Evolutionary conservation across 139 green algal genomes (phyloP).

Genomic region (Chlamydomonas asymmetrica): DNA sequence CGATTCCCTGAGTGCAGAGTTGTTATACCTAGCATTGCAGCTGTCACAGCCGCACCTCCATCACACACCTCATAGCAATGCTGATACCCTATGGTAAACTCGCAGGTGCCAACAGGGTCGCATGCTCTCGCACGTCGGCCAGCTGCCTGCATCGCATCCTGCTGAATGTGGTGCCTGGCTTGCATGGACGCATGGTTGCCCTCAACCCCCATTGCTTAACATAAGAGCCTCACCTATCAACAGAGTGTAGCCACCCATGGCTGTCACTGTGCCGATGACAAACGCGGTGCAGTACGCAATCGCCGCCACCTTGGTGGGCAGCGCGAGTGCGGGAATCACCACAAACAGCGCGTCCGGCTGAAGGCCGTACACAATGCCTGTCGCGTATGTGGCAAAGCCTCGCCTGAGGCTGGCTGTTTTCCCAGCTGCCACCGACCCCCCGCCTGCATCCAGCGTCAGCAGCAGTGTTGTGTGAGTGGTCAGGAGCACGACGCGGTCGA

Average conservation of each 20-base stretch:
- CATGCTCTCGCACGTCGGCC: too few relatives aligned
- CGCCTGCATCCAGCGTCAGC: conserved; percentile 3
- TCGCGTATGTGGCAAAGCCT: conserved; percentile 79
- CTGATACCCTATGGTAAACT: too few relatives aligned
- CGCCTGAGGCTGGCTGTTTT: conserved; percentile 2
- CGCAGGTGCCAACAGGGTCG: too few relatives aligned
- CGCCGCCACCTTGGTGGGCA: conserved; percentile 88
- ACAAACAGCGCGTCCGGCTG: conserved; percentile 97
- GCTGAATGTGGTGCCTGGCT: too few relatives aligned
- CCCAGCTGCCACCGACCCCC: conserved; percentile 10
- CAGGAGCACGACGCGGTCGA: neutral
- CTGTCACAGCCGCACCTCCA: too few relatives aligned
- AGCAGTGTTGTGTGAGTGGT: neutral
- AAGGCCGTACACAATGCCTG: conserved; percentile 95
- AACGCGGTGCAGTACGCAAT: conserved; percentile 92
- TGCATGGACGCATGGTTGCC: too few relatives aligned
- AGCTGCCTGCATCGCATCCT: too few relatives aligned
- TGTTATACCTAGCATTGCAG: too few relatives aligned
- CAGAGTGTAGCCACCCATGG: conserved; percentile 95
- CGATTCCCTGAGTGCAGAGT: too few relatives aligned
- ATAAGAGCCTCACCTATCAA: conserved; percentile 81
- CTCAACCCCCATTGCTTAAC: too few relatives aligned
- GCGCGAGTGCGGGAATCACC: conserved; percentile 91
- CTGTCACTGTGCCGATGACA: conserved; percentile 90
- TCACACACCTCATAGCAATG: too few relatives aligned